A percentile compares a stretch with the other conserved stretches of the same genome.
Evolutionary conservation across 2,329 filamentous ascomycete genomes (phyloP).

Genomic region (Diaporthe citriasiana): DNA sequence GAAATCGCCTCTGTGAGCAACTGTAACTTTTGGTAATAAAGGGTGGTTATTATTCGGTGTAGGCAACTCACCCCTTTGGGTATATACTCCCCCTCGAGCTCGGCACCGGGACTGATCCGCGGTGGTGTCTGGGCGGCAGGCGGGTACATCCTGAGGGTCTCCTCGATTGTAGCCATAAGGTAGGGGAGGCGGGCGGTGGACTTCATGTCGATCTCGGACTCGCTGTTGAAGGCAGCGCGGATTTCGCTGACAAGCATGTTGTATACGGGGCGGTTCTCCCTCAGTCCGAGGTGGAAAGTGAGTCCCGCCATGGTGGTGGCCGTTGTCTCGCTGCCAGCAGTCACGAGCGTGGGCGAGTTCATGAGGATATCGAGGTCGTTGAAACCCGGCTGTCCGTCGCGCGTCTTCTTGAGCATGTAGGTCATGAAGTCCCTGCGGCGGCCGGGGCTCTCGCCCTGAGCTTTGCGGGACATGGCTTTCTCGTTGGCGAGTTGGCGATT

Average conservation of each 20-base stretch:
- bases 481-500: constrained; percentile 5
- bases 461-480: constrained; percentile 31
- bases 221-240: constrained; percentile 46
- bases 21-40: background rate
- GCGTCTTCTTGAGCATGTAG: constrained; percentile 40
- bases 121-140: constrained; percentile 35
- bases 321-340: constrained; percentile 63
- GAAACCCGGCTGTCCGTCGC: constrained; percentile 30
- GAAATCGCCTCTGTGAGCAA: background rate
- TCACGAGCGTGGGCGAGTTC: constrained; percentile 48
- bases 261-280: constrained; percentile 46
- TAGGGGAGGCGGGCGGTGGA: constrained; percentile 69
- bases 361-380: constrained; percentile 33
- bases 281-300: constrained; percentile 48
- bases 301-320: constrained; percentile 55
- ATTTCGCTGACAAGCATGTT: constrained; percentile 48
- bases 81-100: constrained; percentile 28
- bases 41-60: background rate
- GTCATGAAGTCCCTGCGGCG: constrained; percentile 44
- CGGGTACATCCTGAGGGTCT: constrained; percentile 75
- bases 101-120: constrained; percentile 19
- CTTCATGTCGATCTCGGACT: constrained; percentile 47
- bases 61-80: constrained; percentile 34
- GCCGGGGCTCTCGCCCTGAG: constrained; percentile 30
- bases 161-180: constrained; percentile 81